Evolutionary conservation across 306 rosid species (phyloP).

Genomic region (Notholithocarpus densiflorus): DNA sequence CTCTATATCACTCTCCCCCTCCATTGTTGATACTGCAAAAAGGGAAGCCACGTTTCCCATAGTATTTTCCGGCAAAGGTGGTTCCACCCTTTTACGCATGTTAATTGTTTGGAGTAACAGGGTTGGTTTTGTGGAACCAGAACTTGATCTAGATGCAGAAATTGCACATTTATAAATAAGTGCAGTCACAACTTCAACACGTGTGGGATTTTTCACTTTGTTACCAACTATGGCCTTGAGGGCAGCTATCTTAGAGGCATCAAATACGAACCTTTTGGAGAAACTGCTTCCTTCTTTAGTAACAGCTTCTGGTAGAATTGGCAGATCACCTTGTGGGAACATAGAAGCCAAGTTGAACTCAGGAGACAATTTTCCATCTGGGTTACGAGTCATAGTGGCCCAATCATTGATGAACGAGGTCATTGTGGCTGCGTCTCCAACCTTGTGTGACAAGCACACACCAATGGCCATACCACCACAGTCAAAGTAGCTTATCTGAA

Average conservation of each 20-base stretch:
- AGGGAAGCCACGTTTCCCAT: conserved; percentile 34
- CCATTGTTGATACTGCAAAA: background rate
- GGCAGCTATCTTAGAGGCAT: conserved; percentile 17
- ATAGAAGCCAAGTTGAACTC: conserved; percentile 1
- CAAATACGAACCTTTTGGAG: conserved; percentile 37
- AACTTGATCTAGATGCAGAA: conserved; percentile 10
- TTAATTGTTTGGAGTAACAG: conserved; percentile 3
- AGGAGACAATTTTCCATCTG: background rate
- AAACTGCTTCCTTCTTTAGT: background rate
- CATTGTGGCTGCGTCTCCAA: conserved; percentile 38
- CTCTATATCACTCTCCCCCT: background rate
- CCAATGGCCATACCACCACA: conserved; percentile 48
- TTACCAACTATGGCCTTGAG: conserved; percentile 25
- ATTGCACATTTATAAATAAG: conserved; percentile 26
- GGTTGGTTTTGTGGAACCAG: background rate
- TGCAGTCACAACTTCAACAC: conserved; percentile 39
- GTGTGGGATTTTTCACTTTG: conserved; percentile 32
- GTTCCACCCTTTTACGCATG: conserved; percentile 34
- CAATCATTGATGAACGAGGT: conserved; percentile 43
- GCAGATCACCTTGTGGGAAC: conserved; percentile 19
- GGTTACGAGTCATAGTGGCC: conserved; percentile 30
- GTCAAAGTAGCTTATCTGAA: conserved; percentile 40
- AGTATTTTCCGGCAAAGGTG: conserved; percentile 21
- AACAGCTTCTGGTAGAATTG: conserved; percentile 2
- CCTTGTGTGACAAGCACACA: conserved; percentile 45